Percentiles rank a stretch among this genome's conserved stretches.
Evolutionary conservation across 768 basidiomycete species (phyloP).

Genomic region (Suillus cothurnatus): DNA sequence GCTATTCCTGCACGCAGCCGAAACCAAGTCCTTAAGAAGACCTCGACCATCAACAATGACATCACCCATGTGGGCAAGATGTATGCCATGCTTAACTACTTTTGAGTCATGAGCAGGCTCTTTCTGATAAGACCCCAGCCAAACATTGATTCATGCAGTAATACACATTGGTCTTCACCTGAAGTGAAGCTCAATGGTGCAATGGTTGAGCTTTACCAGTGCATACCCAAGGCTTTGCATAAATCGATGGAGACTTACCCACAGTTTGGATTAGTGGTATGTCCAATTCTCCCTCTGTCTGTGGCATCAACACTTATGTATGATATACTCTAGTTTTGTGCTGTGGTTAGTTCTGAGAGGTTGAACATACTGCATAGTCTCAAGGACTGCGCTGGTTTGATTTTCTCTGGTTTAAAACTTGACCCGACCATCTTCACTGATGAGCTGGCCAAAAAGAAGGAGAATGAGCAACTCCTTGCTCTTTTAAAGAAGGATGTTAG

Average conservation of each 20-base stretch:
- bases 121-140: not conserved
- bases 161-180: not conserved
- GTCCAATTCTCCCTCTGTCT: not conserved
- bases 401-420: not conserved
- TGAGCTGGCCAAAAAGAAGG: not conserved
- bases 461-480: not conserved
- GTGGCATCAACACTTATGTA: not conserved
- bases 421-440: not conserved
- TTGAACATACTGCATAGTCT: not conserved
- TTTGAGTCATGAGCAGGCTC: constrained; percentile 7
- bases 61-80: not conserved
- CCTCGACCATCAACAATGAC: not conserved
- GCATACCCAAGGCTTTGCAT: not conserved
- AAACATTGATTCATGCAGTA: not conserved
- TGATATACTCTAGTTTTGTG: not conserved
- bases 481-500: not conserved
- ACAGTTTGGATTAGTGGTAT: not conserved
- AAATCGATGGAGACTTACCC: not conserved
- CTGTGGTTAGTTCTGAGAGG: not conserved
- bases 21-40: not conserved
- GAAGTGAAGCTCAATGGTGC: not conserved
- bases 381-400: not conserved
- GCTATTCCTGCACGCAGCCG: not conserved
- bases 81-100: constrained; percentile 4
- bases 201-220: not conserved